Evolutionary conservation across 2,329 filamentous ascomycete species (phyloP), one percentile per base, ranked within the genome.

Genomic region (Diplodia sapinea): DNA sequence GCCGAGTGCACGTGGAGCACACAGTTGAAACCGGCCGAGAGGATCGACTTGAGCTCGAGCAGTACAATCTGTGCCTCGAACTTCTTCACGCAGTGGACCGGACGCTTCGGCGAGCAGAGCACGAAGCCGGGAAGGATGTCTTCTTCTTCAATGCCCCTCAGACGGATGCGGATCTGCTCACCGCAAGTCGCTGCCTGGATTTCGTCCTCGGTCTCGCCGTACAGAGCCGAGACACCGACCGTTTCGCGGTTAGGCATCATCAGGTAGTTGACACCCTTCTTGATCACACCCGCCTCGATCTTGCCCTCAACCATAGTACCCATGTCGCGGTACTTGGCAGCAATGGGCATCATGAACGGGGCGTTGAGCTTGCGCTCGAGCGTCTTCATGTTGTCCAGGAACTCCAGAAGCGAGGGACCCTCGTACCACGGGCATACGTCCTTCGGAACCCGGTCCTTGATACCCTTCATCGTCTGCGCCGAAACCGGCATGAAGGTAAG

Each of bases 281-380:
- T 95, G 79, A 96, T 85, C 56, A 97, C 91, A 78, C 93, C 94
- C 20, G 94, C 91, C 81, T 99, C 95, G 71, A 99, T 91, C 85
- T 97, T 97, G 72, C 95, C 95, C 82, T 99, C 96, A 51, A 97
- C 88, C 87, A 99, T 93, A 70, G 95, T 99, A 74, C 95, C 95
- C 86, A 99, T 90, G 78, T 99, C 96, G 74, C 91, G 88, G 84
- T 98, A 99, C 82, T 99, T 99, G 80, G 92, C 93, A 71, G 91
- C 92, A 71, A 99, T 86, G 9, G 95, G 92, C 94, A 99, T 97
- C 95, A 99, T 98, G 86, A 99, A 98, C 11, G 95, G 94, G 1
- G 95, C 95, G 74, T 97, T 97, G 74, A 97, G 82, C 84, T 98
- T 99, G 74, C 95, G 92, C 79, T 99, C 94, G 49, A 97, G 87